phyloP scores from a whole-genome alignment of 1,139 yeast genomes.

The Sugiyamaella japonica region DNA sequence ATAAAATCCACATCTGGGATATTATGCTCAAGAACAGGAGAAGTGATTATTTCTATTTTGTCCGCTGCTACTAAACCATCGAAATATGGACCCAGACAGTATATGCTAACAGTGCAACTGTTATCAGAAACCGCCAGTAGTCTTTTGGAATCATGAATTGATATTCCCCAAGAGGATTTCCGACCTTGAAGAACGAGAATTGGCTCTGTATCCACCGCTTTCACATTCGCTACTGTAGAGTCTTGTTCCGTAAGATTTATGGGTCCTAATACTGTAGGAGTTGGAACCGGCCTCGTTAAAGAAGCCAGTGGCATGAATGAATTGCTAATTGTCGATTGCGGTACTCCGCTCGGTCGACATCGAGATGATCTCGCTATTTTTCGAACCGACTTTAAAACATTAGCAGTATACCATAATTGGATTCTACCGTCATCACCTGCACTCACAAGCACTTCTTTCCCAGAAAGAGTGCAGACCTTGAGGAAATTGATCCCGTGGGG shows the following conservation, averaged over 20 bases:
- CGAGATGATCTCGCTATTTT: neutral
- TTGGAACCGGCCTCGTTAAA: neutral
- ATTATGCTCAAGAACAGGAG: conserved; percentile 55
- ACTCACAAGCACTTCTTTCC: conserved; percentile 46
- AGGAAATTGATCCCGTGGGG: conserved; percentile 61
- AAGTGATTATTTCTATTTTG: conserved; percentile 18
- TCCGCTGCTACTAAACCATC: conserved; percentile 12
- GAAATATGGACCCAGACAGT: conserved; percentile 10
- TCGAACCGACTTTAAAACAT: conserved; percentile 15
- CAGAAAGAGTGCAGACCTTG: conserved; percentile 38
- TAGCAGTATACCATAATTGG: conserved; percentile 46
- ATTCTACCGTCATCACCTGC: conserved; percentile 62
- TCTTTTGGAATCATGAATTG: conserved; percentile 43
- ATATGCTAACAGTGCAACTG: conserved; percentile 39
- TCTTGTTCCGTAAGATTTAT: neutral
- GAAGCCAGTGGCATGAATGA: conserved; percentile 2
- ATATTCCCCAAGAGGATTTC: conserved; percentile 69
- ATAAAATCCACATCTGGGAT: conserved; percentile 58
- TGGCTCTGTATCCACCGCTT: conserved; percentile 33
- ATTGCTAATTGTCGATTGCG: neutral
- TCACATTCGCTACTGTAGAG: conserved; percentile 19
- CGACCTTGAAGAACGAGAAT: conserved; percentile 45
- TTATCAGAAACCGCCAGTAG: conserved; percentile 60
- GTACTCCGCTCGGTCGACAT: neutral
- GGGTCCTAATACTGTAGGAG: neutral